Conservation (phyloP, 2,329 filamentous ascomycete species). For the Pseudofabraea citricarpa region DNA sequence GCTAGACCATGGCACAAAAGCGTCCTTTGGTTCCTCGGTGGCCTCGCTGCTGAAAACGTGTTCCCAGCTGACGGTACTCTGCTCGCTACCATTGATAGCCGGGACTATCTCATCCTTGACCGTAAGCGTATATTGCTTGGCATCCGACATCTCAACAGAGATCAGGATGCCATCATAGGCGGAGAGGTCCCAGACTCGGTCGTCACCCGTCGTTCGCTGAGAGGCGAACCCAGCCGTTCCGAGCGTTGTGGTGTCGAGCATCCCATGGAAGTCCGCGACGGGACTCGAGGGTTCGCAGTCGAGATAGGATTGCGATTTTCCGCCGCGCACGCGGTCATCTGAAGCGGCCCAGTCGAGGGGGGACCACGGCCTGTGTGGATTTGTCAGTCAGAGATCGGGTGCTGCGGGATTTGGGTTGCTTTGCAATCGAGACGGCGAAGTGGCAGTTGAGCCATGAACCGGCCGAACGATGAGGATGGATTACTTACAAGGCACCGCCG, state of each 20-base stretch:
- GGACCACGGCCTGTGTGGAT: constrained; percentile 49
- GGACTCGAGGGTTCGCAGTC: constrained; percentile 25
- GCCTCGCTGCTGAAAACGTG: constrained; percentile 52
- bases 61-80: constrained; percentile 70
- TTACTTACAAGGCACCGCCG: not conserved
- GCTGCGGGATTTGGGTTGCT: too few species aligned
- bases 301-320: constrained; percentile 55
- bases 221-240: constrained; percentile 81
- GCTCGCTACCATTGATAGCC: constrained; percentile 61
- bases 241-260: constrained; percentile 67
- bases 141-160: constrained; percentile 47
- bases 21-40: constrained; percentile 19
- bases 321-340: constrained; percentile 75
- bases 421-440: too few species aligned
- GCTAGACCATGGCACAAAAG: constrained; percentile 59
- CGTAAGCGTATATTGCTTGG: constrained; percentile 67
- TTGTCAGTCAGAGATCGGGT: not conserved
- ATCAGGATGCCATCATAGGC: constrained; percentile 57
- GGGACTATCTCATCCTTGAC: constrained; percentile 66
- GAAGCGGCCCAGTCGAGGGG: constrained; percentile 59
- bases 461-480: not conserved
- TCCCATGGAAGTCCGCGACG: constrained; percentile 56
- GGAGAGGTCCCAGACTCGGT: constrained; percentile 58
- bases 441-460: not conserved
- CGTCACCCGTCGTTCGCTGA: constrained; percentile 59